Evolutionary conservation across 176 grass and related monocot species (phyloP), one percentile per base, ranked within the genome.

Genomic region (Musa acuminata): DNA sequence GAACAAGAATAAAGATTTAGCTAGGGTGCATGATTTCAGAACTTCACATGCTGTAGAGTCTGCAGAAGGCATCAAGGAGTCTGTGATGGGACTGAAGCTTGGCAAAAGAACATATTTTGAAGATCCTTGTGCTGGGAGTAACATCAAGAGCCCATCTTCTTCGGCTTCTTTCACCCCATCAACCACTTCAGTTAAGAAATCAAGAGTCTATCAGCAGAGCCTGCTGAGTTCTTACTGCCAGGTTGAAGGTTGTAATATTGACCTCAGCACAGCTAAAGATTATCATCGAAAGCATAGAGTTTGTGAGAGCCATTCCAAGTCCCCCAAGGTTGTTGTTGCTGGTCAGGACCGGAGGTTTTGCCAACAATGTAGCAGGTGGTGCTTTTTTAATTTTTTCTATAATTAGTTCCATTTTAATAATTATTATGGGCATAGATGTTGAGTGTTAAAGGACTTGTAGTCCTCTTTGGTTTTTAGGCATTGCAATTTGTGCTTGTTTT

Each of bases 361-460:
- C 49, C 75, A 77, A 49, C 75, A 77, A 25, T 77, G 75, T 52
- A 77, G 75, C 75, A 77, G 75, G 75, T 77, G 59, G 52, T 49
- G 6, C 19, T 62, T 19, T 60, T 19, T 16, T 11, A n/a, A 21
- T 21, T 21, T 14, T n/a, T 19, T 62, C 57, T 62, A n/a, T 7
- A 17, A 62, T 14, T 48, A n/a, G 57, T 19, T n/a, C 57, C 57
- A 60, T 60, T 60, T 19, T 6, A n/a, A 19, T 9, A n/a, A 20
- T n/a, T 60, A 19, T 17, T 60, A 60, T 43, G 35, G 14, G n/a
- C 57, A 60, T 60, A 19, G 57, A 7, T 60, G 5, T 57, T 60
- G 8, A 8, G 8, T n/a, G 16, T 60, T 60, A 58, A 58, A n/a
- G 57, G 57, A 8, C n/a, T 60, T 1, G 14, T 60, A 60, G 57